phyloP scores from a whole-genome alignment of 106 monocot genomes.

The Posidonia australis region DNA sequence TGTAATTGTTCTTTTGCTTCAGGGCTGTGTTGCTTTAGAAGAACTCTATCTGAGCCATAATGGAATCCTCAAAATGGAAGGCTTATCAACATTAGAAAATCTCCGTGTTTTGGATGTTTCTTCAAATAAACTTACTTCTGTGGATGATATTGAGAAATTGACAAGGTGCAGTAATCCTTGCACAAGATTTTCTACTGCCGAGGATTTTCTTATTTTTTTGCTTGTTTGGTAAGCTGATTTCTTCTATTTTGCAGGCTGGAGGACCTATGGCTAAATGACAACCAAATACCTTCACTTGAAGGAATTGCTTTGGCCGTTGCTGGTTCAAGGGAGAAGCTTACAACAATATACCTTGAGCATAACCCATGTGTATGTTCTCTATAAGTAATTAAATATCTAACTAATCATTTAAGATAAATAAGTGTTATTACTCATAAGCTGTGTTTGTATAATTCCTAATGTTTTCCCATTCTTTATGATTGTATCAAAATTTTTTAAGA shows the following conservation, averaged over 20 bases:
- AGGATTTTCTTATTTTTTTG: not conserved
- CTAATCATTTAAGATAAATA: too few species aligned
- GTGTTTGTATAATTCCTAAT: too few species aligned
- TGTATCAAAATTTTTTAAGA: too few species aligned
- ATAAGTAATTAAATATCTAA: too few species aligned
- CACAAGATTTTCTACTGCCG: not conserved
- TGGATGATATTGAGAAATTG: slow-evolving; percentile 65
- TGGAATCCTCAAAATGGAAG: slow-evolving; percentile 92
- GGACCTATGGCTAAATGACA: slow-evolving; percentile 94
- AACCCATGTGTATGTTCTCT: slow-evolving; percentile 68
- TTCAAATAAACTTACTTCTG: slow-evolving; percentile 71
- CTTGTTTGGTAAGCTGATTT: not conserved
- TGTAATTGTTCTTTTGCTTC: slow-evolving; percentile 12
- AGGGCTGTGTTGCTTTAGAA: slow-evolving; percentile 85
- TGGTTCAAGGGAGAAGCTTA: slow-evolving; percentile 69
- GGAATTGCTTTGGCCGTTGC: slow-evolving; percentile 50
- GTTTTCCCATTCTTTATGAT: too few species aligned
- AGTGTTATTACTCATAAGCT: too few species aligned
- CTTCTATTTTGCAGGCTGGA: slow-evolving; percentile 44
- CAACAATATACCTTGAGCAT: slow-evolving; percentile 85
- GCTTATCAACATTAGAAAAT: slow-evolving; percentile 62
- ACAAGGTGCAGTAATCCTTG: slow-evolving; percentile 33
- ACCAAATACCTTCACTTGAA: slow-evolving; percentile 71
- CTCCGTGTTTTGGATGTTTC: slow-evolving; percentile 85
- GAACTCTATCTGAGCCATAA: slow-evolving; percentile 96